Evolutionary conservation across 306 rosid species (phyloP), one percentile per base, ranked within the genome.

Genomic region (Pachyrhizus erosus): DNA sequence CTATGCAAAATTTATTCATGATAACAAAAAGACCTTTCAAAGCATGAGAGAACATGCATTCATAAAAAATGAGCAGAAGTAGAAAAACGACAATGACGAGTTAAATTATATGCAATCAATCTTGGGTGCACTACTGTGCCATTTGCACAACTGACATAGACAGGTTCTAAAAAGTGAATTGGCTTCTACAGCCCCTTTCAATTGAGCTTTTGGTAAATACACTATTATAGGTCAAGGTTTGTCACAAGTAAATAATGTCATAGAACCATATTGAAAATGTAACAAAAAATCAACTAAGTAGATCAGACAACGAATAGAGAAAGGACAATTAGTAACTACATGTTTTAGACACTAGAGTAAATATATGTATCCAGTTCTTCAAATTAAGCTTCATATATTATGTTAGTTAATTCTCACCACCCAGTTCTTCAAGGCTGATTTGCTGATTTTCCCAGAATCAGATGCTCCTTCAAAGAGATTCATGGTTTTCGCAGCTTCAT

Each of bases 401-500:
- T 77, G 75, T 46, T 9, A 70, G 52, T 31, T 81, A 55, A 45
- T 70, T 51, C 96, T 91, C 82, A 94, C 98, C 97, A 94, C 96
- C 98, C 97, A 94, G 77, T 92, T 91, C 86, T 90, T 92, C 92
- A 94, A 77, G 51, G 91, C 78, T 11, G 93, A 77, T 89, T 92
- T 94, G 86, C 97, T 77, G 55, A 94, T 91, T 88, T 17, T 92
- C 79, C 68, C 81, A 21, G 75, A 40, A 57, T 90, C 96, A 27
- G 88, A 5, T 0, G 94, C 96, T 72, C 96, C 98, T 86, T 92
- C 98, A 82, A 94, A 91, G 78, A 92, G 98, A 81, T 76, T 84
- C 80, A 92, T 37, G 62, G 96, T 83, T 84, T 91, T 92, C 12
- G 73, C 3, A 68, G 88, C 94, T 88, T 91, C 97, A 7, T 90